Percentiles rank a stretch among this genome's conserved stretches.
Conservation (phyloP, 768 basidiomycete species). For the Amanita fuliginea region DNA sequence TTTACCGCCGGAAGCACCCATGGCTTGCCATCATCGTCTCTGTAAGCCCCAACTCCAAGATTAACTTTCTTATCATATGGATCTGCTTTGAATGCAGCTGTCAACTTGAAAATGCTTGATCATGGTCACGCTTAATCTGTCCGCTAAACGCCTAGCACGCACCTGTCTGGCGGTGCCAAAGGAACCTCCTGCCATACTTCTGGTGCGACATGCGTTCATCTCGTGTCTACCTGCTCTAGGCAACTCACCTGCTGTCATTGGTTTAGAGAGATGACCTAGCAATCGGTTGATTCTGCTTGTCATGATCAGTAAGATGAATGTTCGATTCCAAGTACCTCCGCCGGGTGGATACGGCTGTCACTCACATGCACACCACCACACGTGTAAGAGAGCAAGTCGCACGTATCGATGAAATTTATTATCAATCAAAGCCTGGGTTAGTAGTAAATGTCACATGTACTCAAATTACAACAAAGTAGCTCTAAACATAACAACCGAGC, state of each 20-base stretch:
- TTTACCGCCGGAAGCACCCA: slow-evolving; percentile 91
- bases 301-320: slow-evolving; percentile 24
- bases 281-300: slow-evolving; percentile 51
- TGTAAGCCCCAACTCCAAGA: slow-evolving; percentile 87
- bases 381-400: background rate
- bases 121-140: slow-evolving; percentile 1
- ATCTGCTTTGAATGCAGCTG: slow-evolving; percentile 82
- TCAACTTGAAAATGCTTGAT: slow-evolving; percentile 79
- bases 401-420: slow-evolving; percentile 1
- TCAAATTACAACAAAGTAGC: slow-evolving; percentile 2
- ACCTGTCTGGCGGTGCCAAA: slow-evolving; percentile 83
- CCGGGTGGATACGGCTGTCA: background rate
- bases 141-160: slow-evolving; percentile 6
- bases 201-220: slow-evolving; percentile 18
- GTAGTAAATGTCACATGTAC: background rate
- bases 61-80: slow-evolving; percentile 71
- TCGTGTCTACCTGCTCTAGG: slow-evolving; percentile 4
- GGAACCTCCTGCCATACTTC: slow-evolving; percentile 71
- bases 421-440: background rate
- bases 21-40: slow-evolving; percentile 78
- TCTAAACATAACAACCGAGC: slow-evolving; percentile 1
- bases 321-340: background rate
- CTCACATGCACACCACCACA: background rate
- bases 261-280: slow-evolving; percentile 35
- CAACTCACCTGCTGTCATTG: slow-evolving; percentile 43